Base-by-base conservation (phyloP, 805 yeast species). In the Nakazawaea wickerhamii region DNA sequence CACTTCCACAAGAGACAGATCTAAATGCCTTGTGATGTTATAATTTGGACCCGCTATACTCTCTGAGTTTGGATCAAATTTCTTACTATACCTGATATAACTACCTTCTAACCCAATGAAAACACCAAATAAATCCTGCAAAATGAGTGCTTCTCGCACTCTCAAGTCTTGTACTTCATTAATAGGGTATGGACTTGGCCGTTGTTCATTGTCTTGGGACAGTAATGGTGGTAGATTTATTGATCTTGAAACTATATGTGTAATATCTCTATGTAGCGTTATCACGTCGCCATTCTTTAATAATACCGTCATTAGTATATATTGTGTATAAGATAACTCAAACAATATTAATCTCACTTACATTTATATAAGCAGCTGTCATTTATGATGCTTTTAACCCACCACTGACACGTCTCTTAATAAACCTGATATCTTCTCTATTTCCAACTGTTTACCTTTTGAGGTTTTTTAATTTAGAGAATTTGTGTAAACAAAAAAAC, bases 101-200 rank as follows among this genome's bases (percentile, higher is more conserved):
- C 70, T 68, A 0, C 97, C 97, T 58, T 89, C 95, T 21, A 72
- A 60, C 0, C 95, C 95, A 25, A 79, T 51, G 11, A 93, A 57
- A 1, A 85, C 81, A 51, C 71, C 73, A 17, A 88, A 53, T 8
- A 89, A 56, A 57, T 91, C 99, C 45, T 75, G 70, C 13, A 84
- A 67, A 1, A 93, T 71, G 20, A 81, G 68, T 0, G 85, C 81
- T 56, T 89, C 95, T 56, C 88, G 95, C 3, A 72, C 70, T 37
- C 73, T 67, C 3, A 70, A 55, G 25, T 73, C 75, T n/a, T 54
- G 55, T 31, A 72, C 56, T 40, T 65, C 73, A 37, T 68, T 68
- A 26, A 80, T 56, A 2, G 81, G 73, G 43, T 61, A 66, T 10
- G 54, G 38, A 32, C 48, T 8, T 8, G 36, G 11, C 1, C 36